phyloP scores from a whole-genome alignment of 768 basidiomycete species.

The Auricularia sp. region DNA sequence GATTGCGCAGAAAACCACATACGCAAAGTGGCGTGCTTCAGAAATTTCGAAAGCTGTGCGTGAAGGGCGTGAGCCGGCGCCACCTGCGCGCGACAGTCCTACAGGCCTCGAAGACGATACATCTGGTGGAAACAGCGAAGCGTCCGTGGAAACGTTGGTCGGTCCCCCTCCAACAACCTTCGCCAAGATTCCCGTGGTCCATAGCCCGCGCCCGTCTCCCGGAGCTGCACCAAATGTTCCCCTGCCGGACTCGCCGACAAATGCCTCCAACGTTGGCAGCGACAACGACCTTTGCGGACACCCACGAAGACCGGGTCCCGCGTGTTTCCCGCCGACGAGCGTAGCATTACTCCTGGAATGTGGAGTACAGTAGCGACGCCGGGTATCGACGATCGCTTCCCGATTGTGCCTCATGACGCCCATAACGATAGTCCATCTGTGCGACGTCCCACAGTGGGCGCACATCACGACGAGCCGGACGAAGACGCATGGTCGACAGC shows the following conservation, averaged over 20 bases:
- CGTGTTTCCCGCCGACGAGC: neutral
- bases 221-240: neutral
- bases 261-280: neutral
- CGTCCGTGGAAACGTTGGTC: neutral
- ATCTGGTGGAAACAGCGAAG: neutral
- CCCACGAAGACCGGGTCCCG: neutral
- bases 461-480: neutral
- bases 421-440: neutral
- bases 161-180: neutral
- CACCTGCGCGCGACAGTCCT: slow-evolving; percentile 20
- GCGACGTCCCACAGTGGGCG: neutral
- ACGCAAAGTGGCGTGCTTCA: slow-evolving; percentile 95
- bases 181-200: neutral
- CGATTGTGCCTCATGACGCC: slow-evolving; percentile 7
- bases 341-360: slow-evolving; percentile 34
- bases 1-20: slow-evolving; percentile 82
- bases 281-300: neutral
- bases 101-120: neutral
- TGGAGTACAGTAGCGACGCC: slow-evolving; percentile 78
- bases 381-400: slow-evolving; percentile 26
- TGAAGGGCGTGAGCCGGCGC: slow-evolving; percentile 76
- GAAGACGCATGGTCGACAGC: slow-evolving; percentile 7
- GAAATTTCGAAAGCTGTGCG: slow-evolving; percentile 90
- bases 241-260: neutral
- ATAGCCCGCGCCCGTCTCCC: neutral